Evolutionary conservation across 331 rosid species (phyloP).

Genomic region (Quercus lobata): DNA sequence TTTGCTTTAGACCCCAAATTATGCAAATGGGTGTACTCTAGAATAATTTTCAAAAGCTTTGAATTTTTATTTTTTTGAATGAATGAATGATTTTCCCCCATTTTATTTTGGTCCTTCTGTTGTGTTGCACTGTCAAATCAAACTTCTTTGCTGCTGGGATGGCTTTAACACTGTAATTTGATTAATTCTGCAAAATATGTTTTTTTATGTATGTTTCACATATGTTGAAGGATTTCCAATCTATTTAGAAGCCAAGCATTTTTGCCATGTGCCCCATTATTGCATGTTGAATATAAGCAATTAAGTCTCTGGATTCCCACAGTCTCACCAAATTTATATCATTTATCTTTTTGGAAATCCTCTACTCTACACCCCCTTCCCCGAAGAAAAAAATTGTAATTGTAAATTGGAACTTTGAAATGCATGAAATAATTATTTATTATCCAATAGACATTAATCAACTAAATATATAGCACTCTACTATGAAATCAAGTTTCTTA

Average conservation of each 20-base stretch:
- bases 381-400: background rate
- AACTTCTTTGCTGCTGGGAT: background rate
- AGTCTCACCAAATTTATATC: no score
- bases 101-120: background rate
- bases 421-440: background rate
- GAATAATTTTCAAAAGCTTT: background rate
- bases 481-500: background rate
- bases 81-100: background rate
- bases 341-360: background rate
- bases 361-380: background rate
- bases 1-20: background rate
- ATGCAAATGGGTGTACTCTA: background rate
- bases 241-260: background rate
- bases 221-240: background rate
- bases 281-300: background rate
- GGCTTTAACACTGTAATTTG: background rate
- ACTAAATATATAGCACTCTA: background rate
- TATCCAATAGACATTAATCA: background rate
- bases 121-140: background rate
- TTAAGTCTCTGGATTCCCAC: background rate
- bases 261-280: background rate
- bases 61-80: background rate
- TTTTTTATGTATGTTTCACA: background rate
- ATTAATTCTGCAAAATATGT: background rate
- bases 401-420: background rate